A percentile compares a stretch with the other conserved stretches of the same genome.
Evolutionary conservation across 1,139 yeast genomes (phyloP).

Genomic region (Suhomyces kunorum): DNA sequence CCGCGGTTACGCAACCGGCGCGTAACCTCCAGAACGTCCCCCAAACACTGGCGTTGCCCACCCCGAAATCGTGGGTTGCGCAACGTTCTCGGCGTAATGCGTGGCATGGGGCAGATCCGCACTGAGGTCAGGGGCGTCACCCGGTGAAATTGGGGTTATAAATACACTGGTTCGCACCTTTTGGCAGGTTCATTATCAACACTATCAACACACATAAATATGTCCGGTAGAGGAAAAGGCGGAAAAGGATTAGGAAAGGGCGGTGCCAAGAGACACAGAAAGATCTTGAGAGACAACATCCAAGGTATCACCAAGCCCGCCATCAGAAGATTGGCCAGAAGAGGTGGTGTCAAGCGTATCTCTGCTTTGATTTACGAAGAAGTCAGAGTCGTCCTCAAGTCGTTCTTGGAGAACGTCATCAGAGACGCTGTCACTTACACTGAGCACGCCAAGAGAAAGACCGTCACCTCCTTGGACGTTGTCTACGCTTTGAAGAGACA

Average conservation of each 20-base stretch:
- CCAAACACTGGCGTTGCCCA: conserved; percentile 3
- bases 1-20: conserved; percentile 5
- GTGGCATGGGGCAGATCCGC: conserved; percentile 2
- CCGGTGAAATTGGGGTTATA: conserved; percentile 6
- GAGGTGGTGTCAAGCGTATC: conserved; percentile 99
- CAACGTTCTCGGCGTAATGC: conserved; percentile 1
- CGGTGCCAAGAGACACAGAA: conserved; percentile 99
- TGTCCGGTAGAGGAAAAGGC: conserved; percentile 99
- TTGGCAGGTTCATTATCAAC: conserved; percentile 7
- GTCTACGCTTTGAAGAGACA: conserved; percentile 99
- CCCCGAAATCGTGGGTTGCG: conserved; percentile 4
- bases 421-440: conserved; percentile 99
- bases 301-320: conserved; percentile 99
- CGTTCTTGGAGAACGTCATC: conserved; percentile 95
- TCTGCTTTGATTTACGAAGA: conserved; percentile 98
- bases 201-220: conserved; percentile 36
- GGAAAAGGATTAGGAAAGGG: conserved; percentile 99
- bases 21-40: conserved; percentile 5
- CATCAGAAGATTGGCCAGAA: conserved; percentile 99
- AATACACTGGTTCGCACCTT: conserved; percentile 11
- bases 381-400: conserved; percentile 94
- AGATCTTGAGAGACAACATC: conserved; percentile 98
- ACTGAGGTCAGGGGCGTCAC: conserved; percentile 3
- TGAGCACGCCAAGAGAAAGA: conserved; percentile 99
- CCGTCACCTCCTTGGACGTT: conserved; percentile 97